Evolutionary conservation across 805 yeast species (phyloP).

Genomic region (Lipomyces orientalis): DNA sequence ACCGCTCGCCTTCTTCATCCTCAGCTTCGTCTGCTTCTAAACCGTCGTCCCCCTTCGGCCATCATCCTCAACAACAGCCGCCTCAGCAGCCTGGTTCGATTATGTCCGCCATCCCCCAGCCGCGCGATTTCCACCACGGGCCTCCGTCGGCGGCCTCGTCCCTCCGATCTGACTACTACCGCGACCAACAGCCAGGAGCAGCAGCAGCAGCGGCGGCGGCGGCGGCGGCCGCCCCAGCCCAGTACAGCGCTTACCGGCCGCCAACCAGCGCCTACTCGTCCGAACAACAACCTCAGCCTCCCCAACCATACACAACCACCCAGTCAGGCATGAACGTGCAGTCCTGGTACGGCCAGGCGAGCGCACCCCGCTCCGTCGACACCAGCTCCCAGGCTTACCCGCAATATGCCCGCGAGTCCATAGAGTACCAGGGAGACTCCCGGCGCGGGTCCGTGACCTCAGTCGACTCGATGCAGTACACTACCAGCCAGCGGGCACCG

Average conservation of each 20-base stretch:
- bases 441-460: conserved; percentile 19
- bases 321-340: conserved; percentile 15
- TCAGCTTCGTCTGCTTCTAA: neutral
- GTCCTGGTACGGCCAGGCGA: conserved; percentile 14
- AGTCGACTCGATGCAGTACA: conserved; percentile 21
- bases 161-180: conserved; percentile 12
- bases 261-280: neutral
- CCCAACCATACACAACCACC: conserved; percentile 11
- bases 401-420: conserved; percentile 5
- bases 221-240: conserved; percentile 3
- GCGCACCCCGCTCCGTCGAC: conserved; percentile 3
- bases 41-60: conserved; percentile 6
- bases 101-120: conserved; percentile 11
- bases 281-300: conserved; percentile 15
- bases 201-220: conserved; percentile 12
- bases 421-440: conserved; percentile 5
- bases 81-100: neutral
- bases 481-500: conserved; percentile 19
- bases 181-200: conserved; percentile 9
- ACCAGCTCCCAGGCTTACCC: conserved; percentile 7
- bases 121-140: neutral
- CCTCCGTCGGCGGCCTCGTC: conserved; percentile 3
- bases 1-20: conserved; percentile 21
- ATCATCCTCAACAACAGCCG: conserved; percentile 16
- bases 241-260: neutral